These are phyloP conservation scores for Capsicum chinense DNA, from an alignment of 257 asterid species.

Conservation along the genomic window DNA sequence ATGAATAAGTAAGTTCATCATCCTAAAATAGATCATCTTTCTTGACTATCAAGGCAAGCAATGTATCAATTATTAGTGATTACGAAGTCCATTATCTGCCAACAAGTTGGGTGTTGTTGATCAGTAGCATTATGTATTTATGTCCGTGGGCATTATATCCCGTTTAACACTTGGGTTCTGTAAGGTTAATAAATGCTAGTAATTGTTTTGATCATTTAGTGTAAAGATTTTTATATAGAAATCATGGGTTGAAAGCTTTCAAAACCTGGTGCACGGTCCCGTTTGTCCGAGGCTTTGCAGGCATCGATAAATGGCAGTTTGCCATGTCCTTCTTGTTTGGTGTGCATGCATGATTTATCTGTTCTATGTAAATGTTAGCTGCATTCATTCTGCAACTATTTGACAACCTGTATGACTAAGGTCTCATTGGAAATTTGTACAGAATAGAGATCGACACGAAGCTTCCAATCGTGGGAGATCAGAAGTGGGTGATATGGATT, in stretches of 20 bases:
- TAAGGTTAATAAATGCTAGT: background rate
- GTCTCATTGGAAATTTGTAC: constrained; percentile 27
- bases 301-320: background rate
- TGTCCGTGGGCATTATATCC: background rate
- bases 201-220: background rate
- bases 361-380: background rate
- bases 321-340: background rate
- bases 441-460: constrained; percentile 93
- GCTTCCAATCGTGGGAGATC: constrained; percentile 87
- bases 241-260: background rate
- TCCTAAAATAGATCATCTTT: background rate
- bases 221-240: background rate
- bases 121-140: background rate
- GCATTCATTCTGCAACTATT: background rate
- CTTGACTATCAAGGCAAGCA: background rate
- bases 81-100: background rate
- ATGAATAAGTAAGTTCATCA: constrained; percentile 75
- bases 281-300: background rate
- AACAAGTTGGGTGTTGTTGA: too few species aligned
- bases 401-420: background rate
- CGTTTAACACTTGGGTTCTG: background rate
- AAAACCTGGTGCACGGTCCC: background rate
- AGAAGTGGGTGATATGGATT: constrained; percentile 98
- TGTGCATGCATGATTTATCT: background rate
- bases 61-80: background rate